A percentile compares a stretch with the other conserved stretches of the same genome.
phyloP scores from a whole-genome alignment of 2,329 filamentous ascomycete species.

The Diaporthe longicolla region DNA sequence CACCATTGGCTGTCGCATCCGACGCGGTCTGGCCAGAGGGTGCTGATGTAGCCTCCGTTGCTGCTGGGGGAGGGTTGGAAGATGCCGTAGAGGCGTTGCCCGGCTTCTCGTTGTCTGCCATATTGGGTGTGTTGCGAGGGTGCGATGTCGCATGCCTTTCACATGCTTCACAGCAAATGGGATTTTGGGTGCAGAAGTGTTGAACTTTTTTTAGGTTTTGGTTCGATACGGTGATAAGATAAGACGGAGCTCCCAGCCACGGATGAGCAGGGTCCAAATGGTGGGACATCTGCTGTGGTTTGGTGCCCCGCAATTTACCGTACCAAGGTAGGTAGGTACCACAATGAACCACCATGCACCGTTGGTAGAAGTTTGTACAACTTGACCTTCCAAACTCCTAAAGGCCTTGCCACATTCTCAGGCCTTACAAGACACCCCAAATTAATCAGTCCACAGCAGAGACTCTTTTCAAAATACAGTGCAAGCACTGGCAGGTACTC shows the following conservation, averaged over 20 bases:
- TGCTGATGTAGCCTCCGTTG: neutral
- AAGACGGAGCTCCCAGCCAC: neutral
- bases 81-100: constrained; percentile 1
- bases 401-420: too few relatives aligned
- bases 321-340: too few relatives aligned
- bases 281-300: too few relatives aligned
- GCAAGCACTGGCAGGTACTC: too few relatives aligned
- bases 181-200: neutral
- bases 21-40: neutral
- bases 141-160: constrained; percentile 38
- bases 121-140: constrained; percentile 19
- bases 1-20: constrained; percentile 25
- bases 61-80: constrained; percentile 6
- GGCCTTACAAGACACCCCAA: too few relatives aligned
- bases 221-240: neutral
- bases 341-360: too few relatives aligned
- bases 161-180: neutral
- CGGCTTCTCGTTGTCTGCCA: constrained; percentile 40
- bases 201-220: constrained; percentile 19
- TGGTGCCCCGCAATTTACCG: too few relatives aligned
- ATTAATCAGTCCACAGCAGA: too few relatives aligned
- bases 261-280: too few relatives aligned
- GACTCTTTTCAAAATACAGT: too few relatives aligned
- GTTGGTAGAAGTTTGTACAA: too few relatives aligned
- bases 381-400: too few relatives aligned